A percentile compares a stretch with the other conserved stretches of the same genome.
phyloP scores from a whole-genome alignment of 345 rosid genomes.

The Eucalyptus brandiana region DNA sequence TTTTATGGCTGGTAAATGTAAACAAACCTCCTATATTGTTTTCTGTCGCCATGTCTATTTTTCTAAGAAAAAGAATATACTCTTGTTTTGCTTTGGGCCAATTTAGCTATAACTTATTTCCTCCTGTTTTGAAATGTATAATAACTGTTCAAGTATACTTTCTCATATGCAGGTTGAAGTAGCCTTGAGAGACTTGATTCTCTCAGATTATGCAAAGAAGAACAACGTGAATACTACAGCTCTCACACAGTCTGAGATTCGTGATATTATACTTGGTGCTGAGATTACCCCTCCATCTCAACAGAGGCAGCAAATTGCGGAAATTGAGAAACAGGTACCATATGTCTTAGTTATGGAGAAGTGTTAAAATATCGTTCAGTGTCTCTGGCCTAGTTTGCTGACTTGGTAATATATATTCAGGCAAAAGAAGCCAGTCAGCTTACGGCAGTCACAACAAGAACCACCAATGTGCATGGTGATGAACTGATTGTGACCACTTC shows the following conservation, averaged over 20 bases:
- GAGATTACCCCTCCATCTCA: slow-evolving; percentile 99
- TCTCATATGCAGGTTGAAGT: slow-evolving; percentile 62
- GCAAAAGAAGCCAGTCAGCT: slow-evolving; percentile 93
- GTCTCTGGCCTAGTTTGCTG: background rate
- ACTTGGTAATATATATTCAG: slow-evolving; percentile 16
- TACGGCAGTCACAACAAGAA: slow-evolving; percentile 88
- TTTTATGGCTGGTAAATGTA: background rate
- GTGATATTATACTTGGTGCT: slow-evolving; percentile 97
- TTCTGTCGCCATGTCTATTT: background rate
- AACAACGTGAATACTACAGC: slow-evolving; percentile 97
- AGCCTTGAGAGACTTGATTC: slow-evolving; percentile 83
- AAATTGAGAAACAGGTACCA: slow-evolving; percentile 88
- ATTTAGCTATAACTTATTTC: background rate
- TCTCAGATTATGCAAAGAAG: slow-evolving; percentile 95
- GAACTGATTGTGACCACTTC: slow-evolving; percentile 78
- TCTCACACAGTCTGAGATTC: slow-evolving; percentile 90
- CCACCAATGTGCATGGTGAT: slow-evolving; percentile 92
- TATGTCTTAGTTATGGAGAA: background rate
- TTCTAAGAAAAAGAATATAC: background rate
- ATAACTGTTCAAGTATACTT: background rate
- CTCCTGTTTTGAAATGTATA: background rate
- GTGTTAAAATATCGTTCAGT: background rate
- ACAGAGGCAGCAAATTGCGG: slow-evolving; percentile 91
- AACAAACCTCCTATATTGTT: background rate
- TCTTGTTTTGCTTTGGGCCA: background rate